Evolutionary conservation across 257 asterid species (phyloP).

Genomic region (Gentiana macrophylla): DNA sequence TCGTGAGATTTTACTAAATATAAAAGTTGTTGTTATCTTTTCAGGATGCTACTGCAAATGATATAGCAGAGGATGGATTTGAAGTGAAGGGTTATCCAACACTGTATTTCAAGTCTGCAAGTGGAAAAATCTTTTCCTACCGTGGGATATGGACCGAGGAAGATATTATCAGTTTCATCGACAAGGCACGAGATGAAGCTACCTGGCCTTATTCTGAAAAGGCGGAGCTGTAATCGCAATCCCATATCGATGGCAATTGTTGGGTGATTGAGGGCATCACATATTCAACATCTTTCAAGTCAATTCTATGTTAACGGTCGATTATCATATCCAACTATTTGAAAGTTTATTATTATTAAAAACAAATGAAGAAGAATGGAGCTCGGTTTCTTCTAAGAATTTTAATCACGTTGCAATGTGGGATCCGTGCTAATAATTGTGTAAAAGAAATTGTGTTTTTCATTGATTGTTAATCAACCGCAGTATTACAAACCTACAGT

Average conservation of each 20-base stretch:
- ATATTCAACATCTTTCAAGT: too few relatives aligned
- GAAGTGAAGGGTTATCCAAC: slow-evolving; percentile 14
- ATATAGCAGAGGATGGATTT: slow-evolving; percentile 1
- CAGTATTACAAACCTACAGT: too few relatives aligned
- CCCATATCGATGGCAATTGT: background rate
- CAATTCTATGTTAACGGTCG: too few relatives aligned
- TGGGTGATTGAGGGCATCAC: too few relatives aligned
- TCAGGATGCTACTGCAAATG: slow-evolving; percentile 1
- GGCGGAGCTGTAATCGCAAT: slow-evolving; percentile 2
- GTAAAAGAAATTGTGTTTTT: too few relatives aligned
- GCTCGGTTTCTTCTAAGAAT: too few relatives aligned
- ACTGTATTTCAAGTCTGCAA: slow-evolving; percentile 16
- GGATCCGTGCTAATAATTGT: too few relatives aligned
- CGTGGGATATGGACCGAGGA: slow-evolving; percentile 15
- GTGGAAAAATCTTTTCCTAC: slow-evolving; percentile 12
- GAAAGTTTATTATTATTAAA: too few relatives aligned
- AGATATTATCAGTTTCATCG: slow-evolving; percentile 16
- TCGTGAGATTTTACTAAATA: background rate
- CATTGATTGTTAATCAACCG: too few relatives aligned
- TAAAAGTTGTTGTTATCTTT: slow-evolving; percentile 15
- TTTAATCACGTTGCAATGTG: too few relatives aligned
- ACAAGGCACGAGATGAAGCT: slow-evolving; percentile 11
- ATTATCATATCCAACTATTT: too few relatives aligned
- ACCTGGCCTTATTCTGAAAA: slow-evolving; percentile 1
- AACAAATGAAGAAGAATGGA: too few relatives aligned